Evolutionary conservation across 345 rosid species (phyloP).

Genomic region (Eucalyptus erythrocorys): DNA sequence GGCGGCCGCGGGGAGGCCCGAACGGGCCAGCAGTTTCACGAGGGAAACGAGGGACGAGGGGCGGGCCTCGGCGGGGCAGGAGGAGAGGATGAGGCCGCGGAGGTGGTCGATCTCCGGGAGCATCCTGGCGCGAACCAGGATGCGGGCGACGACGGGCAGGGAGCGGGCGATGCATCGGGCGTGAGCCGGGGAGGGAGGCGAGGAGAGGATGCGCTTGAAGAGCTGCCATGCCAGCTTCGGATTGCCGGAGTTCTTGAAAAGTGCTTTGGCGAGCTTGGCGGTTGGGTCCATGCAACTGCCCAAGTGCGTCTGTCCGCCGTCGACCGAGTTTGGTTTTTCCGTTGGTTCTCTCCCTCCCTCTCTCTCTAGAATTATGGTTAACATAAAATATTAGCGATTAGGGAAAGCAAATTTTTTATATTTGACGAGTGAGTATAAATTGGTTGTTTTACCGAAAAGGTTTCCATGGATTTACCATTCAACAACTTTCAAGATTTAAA

Average conservation of each 20-base stretch:
- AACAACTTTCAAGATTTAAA: background rate
- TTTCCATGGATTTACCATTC: background rate
- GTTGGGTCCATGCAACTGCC: constrained; percentile 34
- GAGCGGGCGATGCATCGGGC: constrained; percentile 12
- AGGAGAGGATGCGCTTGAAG: constrained; percentile 60
- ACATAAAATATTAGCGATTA: background rate
- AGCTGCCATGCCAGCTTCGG: constrained; percentile 82
- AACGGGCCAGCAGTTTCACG: constrained; percentile 32
- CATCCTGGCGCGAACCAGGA: constrained; percentile 61
- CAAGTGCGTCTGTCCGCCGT: background rate
- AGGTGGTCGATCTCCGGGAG: constrained; percentile 52
- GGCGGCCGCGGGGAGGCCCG: constrained; percentile 34
- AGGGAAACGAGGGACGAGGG: constrained; percentile 29
- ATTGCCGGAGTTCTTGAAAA: constrained; percentile 47
- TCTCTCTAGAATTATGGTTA: background rate
- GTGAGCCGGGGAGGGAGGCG: background rate
- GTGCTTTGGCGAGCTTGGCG: constrained; percentile 38
- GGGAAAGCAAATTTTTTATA: background rate
- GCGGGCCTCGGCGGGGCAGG: constrained; percentile 1
- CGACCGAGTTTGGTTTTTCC: background rate
- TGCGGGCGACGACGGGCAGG: constrained; percentile 42
- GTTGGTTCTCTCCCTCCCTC: background rate
- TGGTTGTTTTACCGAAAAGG: background rate
- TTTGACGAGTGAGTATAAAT: background rate
- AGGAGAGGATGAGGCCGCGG: constrained; percentile 36